These are phyloP conservation scores for Epichloe hybrida DNA, from an alignment of 2,329 filamentous ascomycete genomes.

Conservation along the genomic window DNA sequence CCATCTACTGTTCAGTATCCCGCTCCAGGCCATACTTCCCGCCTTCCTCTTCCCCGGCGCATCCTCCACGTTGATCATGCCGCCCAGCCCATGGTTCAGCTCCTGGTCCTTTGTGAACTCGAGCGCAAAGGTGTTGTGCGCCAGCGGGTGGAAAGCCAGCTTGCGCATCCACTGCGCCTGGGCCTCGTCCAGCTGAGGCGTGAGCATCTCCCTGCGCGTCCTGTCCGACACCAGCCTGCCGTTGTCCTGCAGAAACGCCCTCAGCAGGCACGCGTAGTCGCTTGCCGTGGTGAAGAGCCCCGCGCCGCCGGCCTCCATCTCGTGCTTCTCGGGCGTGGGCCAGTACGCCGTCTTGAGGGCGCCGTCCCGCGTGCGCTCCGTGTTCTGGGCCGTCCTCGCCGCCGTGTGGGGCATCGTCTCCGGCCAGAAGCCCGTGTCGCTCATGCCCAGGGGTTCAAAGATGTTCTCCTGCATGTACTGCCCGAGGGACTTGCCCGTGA, in stretches of 20 bases:
- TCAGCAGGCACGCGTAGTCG: slow-evolving; percentile 26
- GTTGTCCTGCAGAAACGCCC: slow-evolving; percentile 17
- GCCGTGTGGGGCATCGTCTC: slow-evolving; percentile 13
- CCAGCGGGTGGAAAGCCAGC: slow-evolving; percentile 8
- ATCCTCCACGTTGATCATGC: slow-evolving; percentile 26
- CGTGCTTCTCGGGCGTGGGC: slow-evolving; percentile 16
- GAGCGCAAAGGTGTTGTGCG: slow-evolving; percentile 18
- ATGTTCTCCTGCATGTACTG: slow-evolving; percentile 24
- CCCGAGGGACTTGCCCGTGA: slow-evolving; percentile 24
- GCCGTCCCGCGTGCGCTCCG: slow-evolving; percentile 10
- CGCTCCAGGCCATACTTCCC: slow-evolving; percentile 31
- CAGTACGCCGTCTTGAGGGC: slow-evolving; percentile 9
- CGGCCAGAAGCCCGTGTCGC: slow-evolving; percentile 24
- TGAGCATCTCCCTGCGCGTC: slow-evolving; percentile 23
- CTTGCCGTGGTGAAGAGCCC: slow-evolving; percentile 28
- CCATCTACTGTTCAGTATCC: slow-evolving; percentile 28
- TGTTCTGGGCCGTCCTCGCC: slow-evolving; percentile 11
- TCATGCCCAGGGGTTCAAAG: slow-evolving; percentile 23
- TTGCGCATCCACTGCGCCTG: slow-evolving; percentile 12
- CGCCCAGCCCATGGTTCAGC: slow-evolving; percentile 26
- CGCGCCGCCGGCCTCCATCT: slow-evolving; percentile 28
- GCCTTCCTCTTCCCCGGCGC: slow-evolving; percentile 25
- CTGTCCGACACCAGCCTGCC: slow-evolving; percentile 17
- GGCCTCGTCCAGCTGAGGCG: slow-evolving; percentile 24
- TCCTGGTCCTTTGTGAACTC: slow-evolving; percentile 21